Evolutionary conservation across 2,329 filamentous ascomycete genomes (phyloP).

Genomic region (Stagonosporopsis rhizophila): DNA sequence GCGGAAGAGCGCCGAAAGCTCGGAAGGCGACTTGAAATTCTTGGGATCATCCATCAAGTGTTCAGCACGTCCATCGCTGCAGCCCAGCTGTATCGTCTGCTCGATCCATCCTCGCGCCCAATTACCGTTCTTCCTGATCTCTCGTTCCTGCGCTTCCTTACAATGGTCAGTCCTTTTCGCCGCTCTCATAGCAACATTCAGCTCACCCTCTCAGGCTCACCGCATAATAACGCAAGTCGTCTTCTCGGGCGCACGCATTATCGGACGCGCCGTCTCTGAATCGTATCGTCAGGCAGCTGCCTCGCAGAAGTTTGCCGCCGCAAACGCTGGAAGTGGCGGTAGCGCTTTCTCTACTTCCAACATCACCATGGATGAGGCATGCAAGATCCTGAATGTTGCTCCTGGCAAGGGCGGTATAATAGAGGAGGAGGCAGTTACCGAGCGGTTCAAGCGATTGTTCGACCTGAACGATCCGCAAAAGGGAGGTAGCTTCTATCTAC

Average conservation of each 20-base stretch:
- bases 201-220: constrained; percentile 72
- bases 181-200: background rate
- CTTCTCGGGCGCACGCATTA: constrained; percentile 86
- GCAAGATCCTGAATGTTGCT: constrained; percentile 95
- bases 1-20: constrained; percentile 33
- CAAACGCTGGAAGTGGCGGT: constrained; percentile 63
- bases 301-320: constrained; percentile 79
- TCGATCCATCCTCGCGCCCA: background rate
- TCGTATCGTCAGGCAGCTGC: constrained; percentile 96
- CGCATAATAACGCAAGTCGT: constrained; percentile 94
- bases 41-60: constrained; percentile 26
- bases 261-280: constrained; percentile 91
- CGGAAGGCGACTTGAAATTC: constrained; percentile 32
- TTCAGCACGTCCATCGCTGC: constrained; percentile 23
- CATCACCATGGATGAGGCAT: constrained; percentile 94
- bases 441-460: constrained; percentile 92
- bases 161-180: constrained; percentile 36
- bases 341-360: constrained; percentile 67
- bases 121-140: background rate
- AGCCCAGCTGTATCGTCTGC: constrained; percentile 8
- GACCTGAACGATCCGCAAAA: constrained; percentile 94
- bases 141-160: background rate
- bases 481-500: constrained; percentile 96
- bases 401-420: constrained; percentile 79
- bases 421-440: constrained; percentile 79